Conservation (phyloP, 805 yeast genomes). For the Metschnikowia gelsemii region DNA sequence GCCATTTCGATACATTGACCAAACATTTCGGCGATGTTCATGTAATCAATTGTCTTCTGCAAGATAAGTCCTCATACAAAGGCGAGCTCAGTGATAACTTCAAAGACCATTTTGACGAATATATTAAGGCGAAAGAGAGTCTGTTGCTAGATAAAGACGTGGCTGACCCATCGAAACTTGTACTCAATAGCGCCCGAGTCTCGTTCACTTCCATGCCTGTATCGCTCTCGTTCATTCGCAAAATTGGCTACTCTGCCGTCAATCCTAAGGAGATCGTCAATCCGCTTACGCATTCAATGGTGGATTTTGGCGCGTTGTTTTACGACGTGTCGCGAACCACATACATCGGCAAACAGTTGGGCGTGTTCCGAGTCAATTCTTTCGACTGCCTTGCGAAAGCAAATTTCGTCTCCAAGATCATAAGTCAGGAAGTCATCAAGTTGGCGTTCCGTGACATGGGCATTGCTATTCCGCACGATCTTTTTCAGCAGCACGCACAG, state of each 20-base stretch:
- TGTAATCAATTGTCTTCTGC: conserved; percentile 49
- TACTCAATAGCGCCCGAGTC: conserved; percentile 20
- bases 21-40: conserved; percentile 51
- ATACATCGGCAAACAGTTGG: conserved; percentile 49
- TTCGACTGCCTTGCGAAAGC: conserved; percentile 51
- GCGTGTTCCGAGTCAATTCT: conserved; percentile 50
- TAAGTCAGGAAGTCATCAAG: conserved; percentile 49
- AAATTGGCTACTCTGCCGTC: conserved; percentile 32
- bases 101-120: conserved; percentile 18
- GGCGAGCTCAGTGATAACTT: conserved; percentile 45
- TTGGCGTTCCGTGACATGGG: conserved; percentile 47
- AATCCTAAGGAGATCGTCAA: conserved; percentile 36
- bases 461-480: conserved; percentile 31
- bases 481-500: conserved; percentile 39
- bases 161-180: conserved; percentile 30
- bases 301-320: conserved; percentile 48
- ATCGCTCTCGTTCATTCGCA: conserved; percentile 32
- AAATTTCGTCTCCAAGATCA: conserved; percentile 46
- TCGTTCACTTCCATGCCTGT: conserved; percentile 33
- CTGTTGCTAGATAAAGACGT: conserved; percentile 6
- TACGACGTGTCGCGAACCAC: conserved; percentile 35
- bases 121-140: conserved; percentile 10
- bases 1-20: conserved; percentile 49
- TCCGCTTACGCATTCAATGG: conserved; percentile 32
- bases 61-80: conserved; percentile 41